Conservation (phyloP, 176 grass and related monocot species). For the Aegilops tauschii region DNA sequence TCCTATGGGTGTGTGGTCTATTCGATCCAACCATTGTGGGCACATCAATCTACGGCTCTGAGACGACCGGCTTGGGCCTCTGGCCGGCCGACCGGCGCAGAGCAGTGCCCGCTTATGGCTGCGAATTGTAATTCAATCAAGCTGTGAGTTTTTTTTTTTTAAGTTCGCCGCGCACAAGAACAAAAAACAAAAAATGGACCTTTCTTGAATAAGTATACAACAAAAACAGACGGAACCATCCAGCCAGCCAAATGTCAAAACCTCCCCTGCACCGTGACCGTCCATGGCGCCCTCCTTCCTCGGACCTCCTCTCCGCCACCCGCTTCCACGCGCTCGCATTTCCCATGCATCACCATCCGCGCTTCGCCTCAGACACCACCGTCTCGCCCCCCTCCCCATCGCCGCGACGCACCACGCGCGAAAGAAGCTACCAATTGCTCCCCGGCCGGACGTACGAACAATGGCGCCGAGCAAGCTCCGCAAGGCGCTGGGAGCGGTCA, state of each 20-base stretch:
- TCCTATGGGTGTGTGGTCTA: too few relatives aligned
- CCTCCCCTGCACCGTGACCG: conserved; percentile 20
- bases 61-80: too few relatives aligned
- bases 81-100: too few relatives aligned
- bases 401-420: not conserved
- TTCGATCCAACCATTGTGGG: too few relatives aligned
- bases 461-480: conserved; percentile 85
- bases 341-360: conserved; percentile 5
- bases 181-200: too few relatives aligned
- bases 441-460: not conserved
- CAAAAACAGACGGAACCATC: too few relatives aligned
- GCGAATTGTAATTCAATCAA: too few relatives aligned
- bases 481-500: conserved; percentile 75
- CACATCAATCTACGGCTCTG: too few relatives aligned
- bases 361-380: conserved; percentile 5
- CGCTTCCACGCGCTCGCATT: conserved; percentile 26
- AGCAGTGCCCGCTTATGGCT: too few relatives aligned
- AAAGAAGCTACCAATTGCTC: not conserved
- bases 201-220: too few relatives aligned
- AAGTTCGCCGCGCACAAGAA: too few relatives aligned
- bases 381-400: not conserved
- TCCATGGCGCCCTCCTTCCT: conserved; percentile 28
- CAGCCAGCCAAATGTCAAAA: not conserved
- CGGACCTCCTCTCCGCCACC: conserved; percentile 28
- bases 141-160: too few relatives aligned